Evolutionary conservation across 208 protist species (phyloP), one percentile per base, ranked within the genome.

Genomic region (Trypanosoma caninum): DNA sequence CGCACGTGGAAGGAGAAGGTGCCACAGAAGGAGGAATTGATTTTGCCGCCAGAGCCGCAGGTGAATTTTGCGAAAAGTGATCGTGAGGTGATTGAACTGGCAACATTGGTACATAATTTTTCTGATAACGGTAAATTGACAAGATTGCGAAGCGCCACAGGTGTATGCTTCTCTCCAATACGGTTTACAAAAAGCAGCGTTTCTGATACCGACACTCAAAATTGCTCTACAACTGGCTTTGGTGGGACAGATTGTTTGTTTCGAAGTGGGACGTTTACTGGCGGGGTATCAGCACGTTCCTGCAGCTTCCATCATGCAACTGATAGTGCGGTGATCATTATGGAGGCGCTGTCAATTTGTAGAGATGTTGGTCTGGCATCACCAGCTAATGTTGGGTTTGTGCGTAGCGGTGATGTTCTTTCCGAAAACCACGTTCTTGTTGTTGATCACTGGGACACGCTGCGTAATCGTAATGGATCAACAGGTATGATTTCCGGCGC

Each of bases 401-500:
- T 74, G 34, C 78, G 88, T 25, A 69, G 45, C 13, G 88, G 88
- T 27, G 88, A 94, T 68, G 78, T 94, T 54, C 82, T 94, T 14
- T 92, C 84, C 0, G 46, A 60, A 20, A 76, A 82, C 53, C 72
- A 94, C 62, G 79, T 94, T 61, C 83, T 94, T 27, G 89, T 77
- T 59, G 55, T 83, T 2, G 88, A 94, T 63, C 37, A 88, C 20
- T 80, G 91, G 54, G 88, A 94, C 46, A 82, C 82, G 18, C 50
- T 91, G 58, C 72, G 59, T 7, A 67, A 58, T 33, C 79, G 80
- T n/a, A 66, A 80, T 27, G 84, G 84, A 13, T 42, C 71, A 10
- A 89, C 82, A 2, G 88, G 88, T 23, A 84, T 91, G 53, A 89
- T 94, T 48, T 55, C 84, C n/a, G 83, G 82, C 1, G 88, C 80